Percentiles rank a stretch among this genome's conserved stretches.
Conservation (phyloP, 176 grass and related monocot genomes). For the Saccharum officinarum region DNA sequence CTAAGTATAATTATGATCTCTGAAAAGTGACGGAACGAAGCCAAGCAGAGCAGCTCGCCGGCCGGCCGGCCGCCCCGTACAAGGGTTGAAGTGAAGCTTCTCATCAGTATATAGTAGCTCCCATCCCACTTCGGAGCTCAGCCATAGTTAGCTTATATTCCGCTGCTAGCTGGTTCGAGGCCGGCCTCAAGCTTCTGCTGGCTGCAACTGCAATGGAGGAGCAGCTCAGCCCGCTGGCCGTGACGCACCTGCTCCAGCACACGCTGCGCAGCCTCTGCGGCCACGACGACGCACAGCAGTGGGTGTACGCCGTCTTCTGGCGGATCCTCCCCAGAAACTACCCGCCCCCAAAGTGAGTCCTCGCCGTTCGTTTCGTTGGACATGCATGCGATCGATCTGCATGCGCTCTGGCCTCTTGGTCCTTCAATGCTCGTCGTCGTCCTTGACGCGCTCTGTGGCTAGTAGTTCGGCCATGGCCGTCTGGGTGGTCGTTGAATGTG, state of each 20-base stretch:
- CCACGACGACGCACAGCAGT: constrained; percentile 52
- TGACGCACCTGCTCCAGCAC: constrained; percentile 74
- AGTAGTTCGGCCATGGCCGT: not conserved
- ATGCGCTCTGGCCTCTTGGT: not conserved
- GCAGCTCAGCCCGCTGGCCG: constrained; percentile 60
- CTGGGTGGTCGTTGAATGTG: not conserved
- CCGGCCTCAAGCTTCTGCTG: not conserved
- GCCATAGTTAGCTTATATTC: not conserved
- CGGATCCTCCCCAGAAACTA: constrained; percentile 80
- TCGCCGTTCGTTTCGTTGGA: not conserved
- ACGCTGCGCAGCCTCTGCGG: constrained; percentile 69
- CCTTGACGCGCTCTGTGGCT: not conserved
- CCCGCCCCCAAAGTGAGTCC: constrained; percentile 66
- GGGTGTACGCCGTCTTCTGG: constrained; percentile 87
- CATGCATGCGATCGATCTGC: not conserved
- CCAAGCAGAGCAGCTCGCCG: not conserved
- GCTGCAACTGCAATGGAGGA: constrained; percentile 58
- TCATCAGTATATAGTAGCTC: not conserved
- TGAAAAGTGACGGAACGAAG: constrained; percentile 5
- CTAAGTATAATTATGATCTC: not conserved
- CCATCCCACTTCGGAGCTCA: not conserved
- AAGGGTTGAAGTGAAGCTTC: not conserved
- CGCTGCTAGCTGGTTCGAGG: not conserved
- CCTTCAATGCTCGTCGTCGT: not conserved
- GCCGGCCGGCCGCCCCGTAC: not conserved